Evolutionary conservation across 441 rosid genomes (phyloP).

Genomic region (Aquilaria agallochum): DNA sequence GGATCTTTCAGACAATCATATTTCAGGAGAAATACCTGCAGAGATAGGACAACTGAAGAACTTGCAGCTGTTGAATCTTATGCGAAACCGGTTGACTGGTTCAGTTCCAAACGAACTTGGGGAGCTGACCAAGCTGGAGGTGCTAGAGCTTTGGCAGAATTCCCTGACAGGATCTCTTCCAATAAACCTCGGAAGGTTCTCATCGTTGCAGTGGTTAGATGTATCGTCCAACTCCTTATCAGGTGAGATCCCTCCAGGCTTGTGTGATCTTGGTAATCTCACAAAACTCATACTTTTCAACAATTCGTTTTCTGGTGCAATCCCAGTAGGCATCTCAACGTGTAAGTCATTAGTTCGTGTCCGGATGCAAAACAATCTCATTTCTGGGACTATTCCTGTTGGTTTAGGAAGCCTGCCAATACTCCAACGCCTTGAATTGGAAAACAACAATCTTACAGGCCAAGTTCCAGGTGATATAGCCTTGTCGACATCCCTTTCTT

Average conservation of each 20-base stretch:
- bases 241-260: slow-evolving; percentile 56
- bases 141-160: slow-evolving; percentile 75
- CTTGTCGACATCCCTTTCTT: slow-evolving; percentile 66
- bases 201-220: slow-evolving; percentile 65
- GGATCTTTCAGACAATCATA: slow-evolving; percentile 72
- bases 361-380: slow-evolving; percentile 61
- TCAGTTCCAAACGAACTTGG: slow-evolving; percentile 45
- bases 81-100: slow-evolving; percentile 62
- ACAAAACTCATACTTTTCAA: slow-evolving; percentile 82
- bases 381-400: slow-evolving; percentile 63
- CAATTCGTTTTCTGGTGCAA: slow-evolving; percentile 57
- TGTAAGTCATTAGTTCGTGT: slow-evolving; percentile 68
- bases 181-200: slow-evolving; percentile 43
- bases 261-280: slow-evolving; percentile 63
- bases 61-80: slow-evolving; percentile 67
- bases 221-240: slow-evolving; percentile 69
- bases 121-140: slow-evolving; percentile 52
- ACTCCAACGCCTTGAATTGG: slow-evolving; percentile 83
- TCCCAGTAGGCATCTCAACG: slow-evolving; percentile 47
- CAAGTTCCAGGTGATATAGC: slow-evolving; percentile 66
- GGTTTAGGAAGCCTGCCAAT: slow-evolving; percentile 65
- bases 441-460: slow-evolving; percentile 76
- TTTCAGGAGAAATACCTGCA: slow-evolving; percentile 56
- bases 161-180: slow-evolving; percentile 65
- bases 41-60: slow-evolving; percentile 45